Evolutionary conservation across 768 basidiomycete species (phyloP).

Genomic region (Clavulina sp.): DNA sequence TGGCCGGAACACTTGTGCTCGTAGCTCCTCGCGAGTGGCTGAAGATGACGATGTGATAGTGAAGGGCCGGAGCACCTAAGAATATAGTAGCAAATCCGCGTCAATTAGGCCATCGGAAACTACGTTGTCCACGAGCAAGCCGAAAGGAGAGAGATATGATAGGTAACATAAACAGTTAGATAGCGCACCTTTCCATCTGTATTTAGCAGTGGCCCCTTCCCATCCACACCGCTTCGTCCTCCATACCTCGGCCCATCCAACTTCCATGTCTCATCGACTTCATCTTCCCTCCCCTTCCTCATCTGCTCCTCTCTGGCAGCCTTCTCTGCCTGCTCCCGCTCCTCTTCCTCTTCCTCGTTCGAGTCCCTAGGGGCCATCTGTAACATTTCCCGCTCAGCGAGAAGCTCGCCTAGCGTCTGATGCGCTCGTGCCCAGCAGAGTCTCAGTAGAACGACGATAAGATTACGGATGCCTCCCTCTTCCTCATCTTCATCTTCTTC

Average conservation of each 20-base stretch:
- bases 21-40: constrained; percentile 50
- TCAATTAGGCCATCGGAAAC: not conserved
- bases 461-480: constrained; percentile 50
- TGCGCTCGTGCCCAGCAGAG: constrained; percentile 54
- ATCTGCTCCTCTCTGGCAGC: constrained; percentile 23
- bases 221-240: constrained; percentile 23
- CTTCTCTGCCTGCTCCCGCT: constrained; percentile 23
- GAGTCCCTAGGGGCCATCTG: constrained; percentile 35
- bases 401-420: constrained; percentile 44
- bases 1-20: constrained; percentile 68
- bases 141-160: too few relatives aligned
- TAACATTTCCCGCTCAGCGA: constrained; percentile 58
- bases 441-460: constrained; percentile 51
- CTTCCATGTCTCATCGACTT: constrained; percentile 48
- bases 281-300: constrained; percentile 17
- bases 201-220: constrained; percentile 53
- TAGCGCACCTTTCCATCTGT: constrained; percentile 49
- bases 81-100: constrained; percentile 8
- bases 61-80: constrained; percentile 75
- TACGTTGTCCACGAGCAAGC: not conserved
- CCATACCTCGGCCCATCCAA: constrained; percentile 34
- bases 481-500: constrained; percentile 30
- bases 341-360: constrained; percentile 21
- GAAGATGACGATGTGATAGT: constrained; percentile 67
- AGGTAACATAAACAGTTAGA: too few relatives aligned